These are phyloP conservation scores for Zymoseptoria brevis DNA, from an alignment of 2,329 filamentous ascomycete species.

Conservation along the genomic window DNA sequence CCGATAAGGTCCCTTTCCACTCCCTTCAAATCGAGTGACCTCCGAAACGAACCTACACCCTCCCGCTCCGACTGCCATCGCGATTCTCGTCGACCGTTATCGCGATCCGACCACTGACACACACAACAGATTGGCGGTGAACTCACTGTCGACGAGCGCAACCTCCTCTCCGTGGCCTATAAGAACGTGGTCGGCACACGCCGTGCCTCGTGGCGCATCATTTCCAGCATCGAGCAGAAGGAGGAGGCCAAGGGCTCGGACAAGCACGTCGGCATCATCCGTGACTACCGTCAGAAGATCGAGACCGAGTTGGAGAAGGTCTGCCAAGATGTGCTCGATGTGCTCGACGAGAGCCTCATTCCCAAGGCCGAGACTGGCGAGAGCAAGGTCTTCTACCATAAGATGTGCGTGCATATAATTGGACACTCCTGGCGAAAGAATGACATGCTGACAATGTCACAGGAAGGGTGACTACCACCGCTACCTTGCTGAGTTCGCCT, in stretches of 20 bases:
- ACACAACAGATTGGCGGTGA: conserved; percentile 53
- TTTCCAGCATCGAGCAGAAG: conserved; percentile 99
- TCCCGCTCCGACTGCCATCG: neutral
- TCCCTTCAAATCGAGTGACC: conserved; percentile 8
- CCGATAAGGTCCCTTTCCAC: conserved; percentile 11
- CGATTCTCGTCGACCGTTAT: neutral
- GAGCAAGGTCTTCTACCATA: conserved; percentile 99
- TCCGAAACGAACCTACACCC: neutral
- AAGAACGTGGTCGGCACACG: conserved; percentile 99
- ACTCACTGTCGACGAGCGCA: conserved; percentile 64
- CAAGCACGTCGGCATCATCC: conserved; percentile 89
- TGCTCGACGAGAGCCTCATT: conserved; percentile 87
- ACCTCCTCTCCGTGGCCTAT: conserved; percentile 97
- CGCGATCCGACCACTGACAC: neutral
- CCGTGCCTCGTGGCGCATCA: conserved; percentile 98
- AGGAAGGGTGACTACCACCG: conserved; percentile 98
- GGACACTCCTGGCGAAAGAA: neutral
- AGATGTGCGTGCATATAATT: conserved; percentile 64
- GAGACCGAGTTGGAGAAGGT: conserved; percentile 95
- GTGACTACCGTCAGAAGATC: conserved; percentile 97
- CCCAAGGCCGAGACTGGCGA: conserved; percentile 93
- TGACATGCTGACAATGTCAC: conserved; percentile 16
- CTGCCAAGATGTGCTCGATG: conserved; percentile 94
- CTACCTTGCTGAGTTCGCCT: conserved; percentile 88
- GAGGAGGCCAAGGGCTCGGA: conserved; percentile 98